phyloP scores from a whole-genome alignment of 805 yeast species.

The Candida endomychidarum region DNA sequence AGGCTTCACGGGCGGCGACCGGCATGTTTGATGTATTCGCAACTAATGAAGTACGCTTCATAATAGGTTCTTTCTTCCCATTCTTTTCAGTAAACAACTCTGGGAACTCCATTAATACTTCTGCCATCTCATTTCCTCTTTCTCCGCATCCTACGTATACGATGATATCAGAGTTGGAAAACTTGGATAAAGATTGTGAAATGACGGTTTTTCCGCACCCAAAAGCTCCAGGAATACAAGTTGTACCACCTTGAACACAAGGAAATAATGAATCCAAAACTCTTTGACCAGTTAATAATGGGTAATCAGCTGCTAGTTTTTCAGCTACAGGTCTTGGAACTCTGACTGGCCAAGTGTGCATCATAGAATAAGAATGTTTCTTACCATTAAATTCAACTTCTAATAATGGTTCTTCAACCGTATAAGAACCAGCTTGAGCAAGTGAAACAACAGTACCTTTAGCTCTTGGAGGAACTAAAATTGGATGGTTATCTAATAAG shows the following conservation, averaged over 20 bases:
- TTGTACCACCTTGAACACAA: slow-evolving; percentile 99
- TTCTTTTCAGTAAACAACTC: slow-evolving; percentile 87
- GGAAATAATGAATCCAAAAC: slow-evolving; percentile 97
- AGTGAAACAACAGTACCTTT: slow-evolving; percentile 93
- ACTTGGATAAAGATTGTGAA: slow-evolving; percentile 95
- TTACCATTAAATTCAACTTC: slow-evolving; percentile 95
- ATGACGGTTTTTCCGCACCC: slow-evolving; percentile 99
- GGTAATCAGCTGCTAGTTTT: slow-evolving; percentile 89
- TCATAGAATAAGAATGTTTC: slow-evolving; percentile 80
- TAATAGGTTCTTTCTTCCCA: slow-evolving; percentile 96
- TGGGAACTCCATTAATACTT: slow-evolving; percentile 99
- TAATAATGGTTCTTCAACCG: slow-evolving; percentile 82
- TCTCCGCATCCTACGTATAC: slow-evolving; percentile 94
- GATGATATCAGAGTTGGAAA: slow-evolving; percentile 95
- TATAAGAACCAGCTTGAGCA: slow-evolving; percentile 88
- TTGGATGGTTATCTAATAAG: slow-evolving; percentile 86
- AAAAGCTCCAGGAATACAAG: slow-evolving; percentile 99
- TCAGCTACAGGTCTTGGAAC: slow-evolving; percentile 98
- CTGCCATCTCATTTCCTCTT: slow-evolving; percentile 99
- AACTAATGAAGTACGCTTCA: slow-evolving; percentile 98
- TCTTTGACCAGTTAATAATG: slow-evolving; percentile 97
- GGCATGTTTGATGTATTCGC: slow-evolving; percentile 99
- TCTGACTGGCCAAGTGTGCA: slow-evolving; percentile 99
- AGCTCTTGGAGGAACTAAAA: slow-evolving; percentile 95
- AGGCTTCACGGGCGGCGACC: slow-evolving; percentile 99